phyloP scores from a whole-genome alignment of 108 stramenopile species.

The Pseudonitzschia multiseries region DNA sequence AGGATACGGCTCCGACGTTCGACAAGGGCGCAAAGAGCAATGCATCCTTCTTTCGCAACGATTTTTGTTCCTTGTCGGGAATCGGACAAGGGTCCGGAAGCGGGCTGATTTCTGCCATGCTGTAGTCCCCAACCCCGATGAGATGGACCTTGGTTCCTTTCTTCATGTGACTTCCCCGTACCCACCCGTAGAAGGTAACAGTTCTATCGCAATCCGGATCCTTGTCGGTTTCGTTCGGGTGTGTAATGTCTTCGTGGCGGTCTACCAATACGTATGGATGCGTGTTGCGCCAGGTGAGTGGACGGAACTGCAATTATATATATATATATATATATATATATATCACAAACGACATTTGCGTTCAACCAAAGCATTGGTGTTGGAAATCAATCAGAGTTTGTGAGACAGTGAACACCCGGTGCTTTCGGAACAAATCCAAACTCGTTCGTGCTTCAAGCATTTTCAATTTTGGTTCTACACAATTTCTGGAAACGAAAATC shows the following conservation, averaged over 20 bases:
- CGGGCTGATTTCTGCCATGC: conserved; percentile 63
- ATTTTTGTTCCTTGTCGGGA: conserved; percentile 81
- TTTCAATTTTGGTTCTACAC: background rate
- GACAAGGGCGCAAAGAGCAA: conserved; percentile 94
- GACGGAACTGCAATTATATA: conserved; percentile 72
- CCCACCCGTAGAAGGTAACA: conserved; percentile 94
- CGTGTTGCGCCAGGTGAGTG: conserved; percentile 96
- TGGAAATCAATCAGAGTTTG: background rate
- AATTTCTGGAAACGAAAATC: background rate
- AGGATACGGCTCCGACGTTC: conserved; percentile 90
- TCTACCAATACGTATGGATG: conserved; percentile 97
- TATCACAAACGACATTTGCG: too few relatives aligned
- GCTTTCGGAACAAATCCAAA: too few relatives aligned
- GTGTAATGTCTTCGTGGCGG: conserved; percentile 91
- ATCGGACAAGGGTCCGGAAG: conserved; percentile 87
- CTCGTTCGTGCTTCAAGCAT: too few relatives aligned
- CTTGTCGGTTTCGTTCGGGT: conserved; percentile 70
- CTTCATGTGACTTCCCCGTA: conserved; percentile 94
- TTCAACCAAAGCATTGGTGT: background rate
- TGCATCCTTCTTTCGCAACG: conserved; percentile 86
- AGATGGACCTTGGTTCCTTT: conserved; percentile 85
- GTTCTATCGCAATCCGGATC: conserved; percentile 80
- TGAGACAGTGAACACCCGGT: background rate
- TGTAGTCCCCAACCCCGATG: conserved; percentile 95
- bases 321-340: background rate